Evolutionary conservation across 139 green algal species (phyloP), one percentile per base, ranked within the genome.

Genomic region (Spirogloea muscicola): DNA sequence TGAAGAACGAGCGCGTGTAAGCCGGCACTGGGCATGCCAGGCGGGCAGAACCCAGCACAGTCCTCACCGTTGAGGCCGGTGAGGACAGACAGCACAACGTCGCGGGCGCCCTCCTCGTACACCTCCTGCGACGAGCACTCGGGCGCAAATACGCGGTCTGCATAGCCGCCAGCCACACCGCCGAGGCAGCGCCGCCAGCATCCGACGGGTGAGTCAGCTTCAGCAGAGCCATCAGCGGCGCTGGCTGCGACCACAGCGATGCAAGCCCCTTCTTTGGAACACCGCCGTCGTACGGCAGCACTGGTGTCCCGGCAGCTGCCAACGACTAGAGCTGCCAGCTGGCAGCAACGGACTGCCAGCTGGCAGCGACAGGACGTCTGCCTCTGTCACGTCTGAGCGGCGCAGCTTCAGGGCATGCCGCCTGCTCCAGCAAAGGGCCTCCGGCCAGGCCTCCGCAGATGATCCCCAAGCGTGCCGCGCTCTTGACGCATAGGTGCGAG

Each of bases 121-220:
- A 79, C 71, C 71, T 79, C 42, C 25, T 72, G 3, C 9, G 71
- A 79, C 31, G 58, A 31, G 29, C 63, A 65, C 2, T 25, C 49
- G 29, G 71, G 71, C 10, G 62, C 71, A 79, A 79, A 79, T 16
- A 79, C 71, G 31, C 63, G 59, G 33, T 79, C 71, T 79, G 71
- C 63, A 76, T 3, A 79, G n/a, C n/a, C n/a, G n/a, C n/a, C n/a
- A n/a, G n/a, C n/a, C 57, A 65, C 57, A 65, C 33, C 13, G 18
- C 16, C 33, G 27, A 21, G 33, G 3, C 38, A 33, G 42, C 34
- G 18, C 60, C 39, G 9, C 46, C 29, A n/a, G n/a, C n/a, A n/a
- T n/a, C n/a, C 57, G 18, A 21, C 57, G 18, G 21, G n/a, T 66
- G 27, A 60, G 18, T 46, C 21, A 63, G 18, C 18, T 48, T 66